phyloP scores from a whole-genome alignment of 257 asterid species.

The Lycium ferocissimum region DNA sequence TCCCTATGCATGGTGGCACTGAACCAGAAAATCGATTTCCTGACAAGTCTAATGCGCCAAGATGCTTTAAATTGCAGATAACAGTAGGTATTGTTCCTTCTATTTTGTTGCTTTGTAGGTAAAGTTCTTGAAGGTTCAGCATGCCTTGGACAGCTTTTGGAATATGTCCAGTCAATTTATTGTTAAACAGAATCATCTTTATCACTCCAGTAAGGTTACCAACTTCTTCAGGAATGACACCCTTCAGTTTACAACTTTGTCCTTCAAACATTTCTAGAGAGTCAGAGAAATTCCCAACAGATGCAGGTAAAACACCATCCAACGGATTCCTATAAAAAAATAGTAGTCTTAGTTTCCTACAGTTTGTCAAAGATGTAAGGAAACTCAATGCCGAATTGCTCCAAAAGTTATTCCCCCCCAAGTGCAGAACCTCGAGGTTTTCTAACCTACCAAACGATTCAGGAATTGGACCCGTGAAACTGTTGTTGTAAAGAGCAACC shows the following conservation, averaged over 20 bases:
- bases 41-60: background rate
- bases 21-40: slow-evolving; percentile 5
- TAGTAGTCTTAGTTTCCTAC: background rate
- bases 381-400: slow-evolving; percentile 12
- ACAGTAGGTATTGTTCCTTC: background rate
- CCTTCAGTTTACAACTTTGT: background rate
- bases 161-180: background rate
- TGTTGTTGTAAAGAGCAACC: slow-evolving; percentile 24
- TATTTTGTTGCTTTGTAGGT: background rate
- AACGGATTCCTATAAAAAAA: background rate
- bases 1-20: background rate
- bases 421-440: background rate
- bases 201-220: slow-evolving; percentile 17
- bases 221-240: slow-evolving; percentile 12
- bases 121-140: background rate
- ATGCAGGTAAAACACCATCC: slow-evolving; percentile 10
- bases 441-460: slow-evolving; percentile 31
- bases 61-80: background rate
- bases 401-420: slow-evolving; percentile 13
- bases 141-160: background rate
- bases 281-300: slow-evolving; percentile 24
- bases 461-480: slow-evolving; percentile 37
- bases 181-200: background rate
- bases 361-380: slow-evolving; percentile 5
- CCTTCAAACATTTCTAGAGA: background rate